These are phyloP conservation scores for Datisca glomerata DNA, from an alignment of 306 rosid species.

Conservation along the genomic window DNA sequence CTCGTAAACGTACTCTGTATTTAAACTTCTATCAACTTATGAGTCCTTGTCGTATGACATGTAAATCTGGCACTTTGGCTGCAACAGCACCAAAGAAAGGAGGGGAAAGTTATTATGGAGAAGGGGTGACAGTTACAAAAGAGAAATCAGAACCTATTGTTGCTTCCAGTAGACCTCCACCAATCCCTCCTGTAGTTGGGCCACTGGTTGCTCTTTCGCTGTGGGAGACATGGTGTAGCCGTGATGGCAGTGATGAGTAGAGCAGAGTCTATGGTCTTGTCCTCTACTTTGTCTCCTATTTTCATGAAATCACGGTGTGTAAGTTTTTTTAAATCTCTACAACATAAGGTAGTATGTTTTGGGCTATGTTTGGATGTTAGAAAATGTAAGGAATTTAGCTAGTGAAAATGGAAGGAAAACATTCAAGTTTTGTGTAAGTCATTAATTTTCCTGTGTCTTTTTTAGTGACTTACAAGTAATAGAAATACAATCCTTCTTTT, in stretches of 20 bases:
- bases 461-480: too few species aligned
- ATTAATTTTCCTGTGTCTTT: too few species aligned
- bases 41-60: too few species aligned
- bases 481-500: too few species aligned
- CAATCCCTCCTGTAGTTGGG: conserved; percentile 53
- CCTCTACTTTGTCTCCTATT: neutral
- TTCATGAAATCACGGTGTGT: neutral
- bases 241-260: conserved; percentile 25
- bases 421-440: too few species aligned
- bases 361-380: too few species aligned
- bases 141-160: conserved; percentile 43
- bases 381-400: too few species aligned
- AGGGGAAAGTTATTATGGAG: conserved; percentile 18
- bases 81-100: conserved; percentile 29
- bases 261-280: conserved; percentile 20
- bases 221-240: conserved; percentile 30
- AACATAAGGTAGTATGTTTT: too few species aligned
- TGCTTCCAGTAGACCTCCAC: conserved; percentile 51
- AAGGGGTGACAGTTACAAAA: conserved; percentile 23
- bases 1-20: too few species aligned
- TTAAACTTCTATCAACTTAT: too few species aligned
- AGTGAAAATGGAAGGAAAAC: too few species aligned
- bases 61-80: conserved; percentile 37
- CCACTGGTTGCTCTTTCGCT: conserved; percentile 44
- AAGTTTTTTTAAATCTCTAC: too few species aligned